Base-by-base conservation (phyloP, 2,329 filamentous ascomycete genomes). In the Fonsecaea nubica region DNA sequence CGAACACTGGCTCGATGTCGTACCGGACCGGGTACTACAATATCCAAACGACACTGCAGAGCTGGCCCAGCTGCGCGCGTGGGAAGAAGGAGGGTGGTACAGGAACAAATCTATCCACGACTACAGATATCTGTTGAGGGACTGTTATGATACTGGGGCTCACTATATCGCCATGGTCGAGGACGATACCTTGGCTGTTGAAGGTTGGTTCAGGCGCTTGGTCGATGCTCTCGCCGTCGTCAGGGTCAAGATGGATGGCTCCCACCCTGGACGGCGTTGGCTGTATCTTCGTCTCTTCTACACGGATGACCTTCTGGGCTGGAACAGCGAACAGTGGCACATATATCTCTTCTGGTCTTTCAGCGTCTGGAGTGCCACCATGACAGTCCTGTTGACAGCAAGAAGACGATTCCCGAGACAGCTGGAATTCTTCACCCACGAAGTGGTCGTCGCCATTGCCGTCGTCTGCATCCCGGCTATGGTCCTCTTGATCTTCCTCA, bases 271-370 rank as follows among this genome's bases (percentile, higher is more conserved):
- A 32, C 36, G 60, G 38, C 54, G 10, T 33, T 78, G 77, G 69
- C 72, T 82, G 6, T 82, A 83, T 69, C 74, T 83, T 18, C 80
- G 80, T 2, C 74, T 83, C 12, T 83, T 83, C 73, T 82, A 81
- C 65, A 81, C 80, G 0, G 80, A 83, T 62, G 74, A 79, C 58
- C 79, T 80, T 54, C 75, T 80, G 2, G 80, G 80, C 59, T 83
- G 80, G 81, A 81, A 82, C 59, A 73, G 73, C 7, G 80, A 82
- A 67, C 71, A 78, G 45, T 81, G 79, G 80, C 67, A 59, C 0
- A 74, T 63, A 3, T 81, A 81, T 60, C 64, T 80, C 3, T 72
- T 75, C 48, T 76, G 72, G 65, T 80, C 78, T 1, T 32, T 78
- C 4, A 25, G 74, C 32, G 57, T 59, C 2, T 62, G 69, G 45